Conservation (phyloP, 805 yeast species). For the Hermanozyma aechmeae region DNA sequence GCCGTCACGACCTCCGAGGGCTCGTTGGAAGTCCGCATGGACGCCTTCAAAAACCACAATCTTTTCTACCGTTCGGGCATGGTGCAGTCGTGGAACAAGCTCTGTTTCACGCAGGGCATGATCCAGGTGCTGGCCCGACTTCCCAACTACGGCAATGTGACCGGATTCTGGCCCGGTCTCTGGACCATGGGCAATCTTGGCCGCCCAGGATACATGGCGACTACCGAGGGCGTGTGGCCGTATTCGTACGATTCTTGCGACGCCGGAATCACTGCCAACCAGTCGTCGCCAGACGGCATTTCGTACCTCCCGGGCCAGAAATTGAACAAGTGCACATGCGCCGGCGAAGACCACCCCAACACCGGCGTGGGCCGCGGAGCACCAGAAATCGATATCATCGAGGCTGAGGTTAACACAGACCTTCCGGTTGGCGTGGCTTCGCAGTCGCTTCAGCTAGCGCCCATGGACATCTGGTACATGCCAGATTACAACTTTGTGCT, state of each 20-base stretch:
- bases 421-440: constrained; percentile 15
- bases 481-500: constrained; percentile 29
- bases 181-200: constrained; percentile 32
- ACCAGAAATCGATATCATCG: constrained; percentile 20
- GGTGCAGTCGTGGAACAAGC: constrained; percentile 31
- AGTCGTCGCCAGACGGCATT: constrained; percentile 30
- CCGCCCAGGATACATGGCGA: constrained; percentile 26
- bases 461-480: constrained; percentile 34
- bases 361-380: constrained; percentile 30
- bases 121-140: constrained; percentile 20
- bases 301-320: constrained; percentile 30
- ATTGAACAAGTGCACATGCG: constrained; percentile 23
- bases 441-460: constrained; percentile 35
- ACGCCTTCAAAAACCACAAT: constrained; percentile 15
- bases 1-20: constrained; percentile 33
- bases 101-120: constrained; percentile 25
- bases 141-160: constrained; percentile 21
- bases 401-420: constrained; percentile 11
- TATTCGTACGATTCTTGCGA: constrained; percentile 29
- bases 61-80: constrained; percentile 22
- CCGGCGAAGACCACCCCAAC: constrained; percentile 28
- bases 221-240: constrained; percentile 32
- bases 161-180: constrained; percentile 31
- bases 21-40: constrained; percentile 24
- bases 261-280: constrained; percentile 28